Conservation (phyloP, 208 protist genomes). For the Crithidia sp. region DNA sequence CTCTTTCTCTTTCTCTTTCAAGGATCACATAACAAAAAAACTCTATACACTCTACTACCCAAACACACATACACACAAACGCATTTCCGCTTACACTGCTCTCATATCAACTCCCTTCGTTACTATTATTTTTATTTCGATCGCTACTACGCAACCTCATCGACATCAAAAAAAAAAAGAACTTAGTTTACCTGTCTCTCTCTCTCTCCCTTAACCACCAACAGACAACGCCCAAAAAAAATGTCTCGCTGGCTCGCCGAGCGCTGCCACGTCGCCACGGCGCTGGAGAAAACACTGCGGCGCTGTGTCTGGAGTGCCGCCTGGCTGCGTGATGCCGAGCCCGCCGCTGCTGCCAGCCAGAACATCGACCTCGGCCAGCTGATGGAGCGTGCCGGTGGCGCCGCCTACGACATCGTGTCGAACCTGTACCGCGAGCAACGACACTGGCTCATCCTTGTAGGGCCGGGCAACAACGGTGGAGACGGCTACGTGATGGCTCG, state of each 20-base stretch:
- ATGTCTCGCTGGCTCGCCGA: slow-evolving; percentile 32
- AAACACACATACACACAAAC: neutral
- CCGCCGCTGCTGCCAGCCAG: slow-evolving; percentile 52
- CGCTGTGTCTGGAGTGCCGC: slow-evolving; percentile 62
- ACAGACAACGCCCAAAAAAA: neutral
- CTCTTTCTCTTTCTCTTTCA: no score
- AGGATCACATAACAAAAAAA: no score
- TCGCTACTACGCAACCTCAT: neutral
- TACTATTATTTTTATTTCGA: neutral
- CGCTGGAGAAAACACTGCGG: slow-evolving; percentile 25
- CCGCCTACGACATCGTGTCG: slow-evolving; percentile 54
- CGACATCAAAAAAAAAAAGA: neutral
- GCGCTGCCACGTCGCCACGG: slow-evolving; percentile 29
- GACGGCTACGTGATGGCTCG: slow-evolving; percentile 85
- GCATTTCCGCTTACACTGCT: neutral
- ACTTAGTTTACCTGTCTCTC: neutral
- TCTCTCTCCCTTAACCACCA: neutral
- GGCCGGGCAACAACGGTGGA: slow-evolving; percentile 88
- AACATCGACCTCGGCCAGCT: slow-evolving; percentile 62
- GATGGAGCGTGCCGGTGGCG: slow-evolving; percentile 73
- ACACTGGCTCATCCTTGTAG: slow-evolving; percentile 80
- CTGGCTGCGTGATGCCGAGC: slow-evolving; percentile 77
- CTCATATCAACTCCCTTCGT: neutral
- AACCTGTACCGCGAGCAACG: slow-evolving; percentile 38
- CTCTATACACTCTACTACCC: neutral